Evolutionary conservation across 176 grass and related monocot species (phyloP).

Genomic region (Bolboschoenus planiculmis): DNA sequence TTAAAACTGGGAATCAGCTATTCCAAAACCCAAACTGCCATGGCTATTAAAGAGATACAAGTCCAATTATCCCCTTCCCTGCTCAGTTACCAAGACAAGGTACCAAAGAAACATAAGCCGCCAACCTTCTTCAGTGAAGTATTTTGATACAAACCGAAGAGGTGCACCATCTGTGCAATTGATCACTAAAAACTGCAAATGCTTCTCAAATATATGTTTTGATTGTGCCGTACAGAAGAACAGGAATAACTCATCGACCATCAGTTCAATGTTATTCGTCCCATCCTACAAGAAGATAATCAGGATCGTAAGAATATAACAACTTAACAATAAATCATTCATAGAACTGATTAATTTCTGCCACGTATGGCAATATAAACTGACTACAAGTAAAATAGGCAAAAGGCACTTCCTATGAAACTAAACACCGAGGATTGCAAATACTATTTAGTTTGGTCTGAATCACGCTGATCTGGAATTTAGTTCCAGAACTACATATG

Average conservation of each 20-base stretch:
- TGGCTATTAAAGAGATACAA: not conserved
- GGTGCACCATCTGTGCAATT: conserved; percentile 50
- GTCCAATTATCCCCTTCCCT: not conserved
- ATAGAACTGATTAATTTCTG: not conserved
- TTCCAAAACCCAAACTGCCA: not conserved
- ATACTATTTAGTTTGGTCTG: not conserved
- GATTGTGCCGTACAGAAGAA: conserved; percentile 59
- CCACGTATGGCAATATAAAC: not conserved
- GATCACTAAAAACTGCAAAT: conserved; percentile 61
- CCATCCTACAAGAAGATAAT: conserved; percentile 41
- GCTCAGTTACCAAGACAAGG: conserved; percentile 14
- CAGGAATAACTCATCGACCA: conserved; percentile 57
- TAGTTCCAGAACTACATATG: not conserved
- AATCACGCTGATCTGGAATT: not conserved
- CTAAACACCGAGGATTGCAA: not conserved
- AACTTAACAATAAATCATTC: not conserved
- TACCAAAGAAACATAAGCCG: conserved; percentile 21
- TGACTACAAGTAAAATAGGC: not conserved
- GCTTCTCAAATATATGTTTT: conserved; percentile 55
- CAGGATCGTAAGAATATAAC: conserved; percentile 14
- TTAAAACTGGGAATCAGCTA: not conserved
- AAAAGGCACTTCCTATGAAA: not conserved
- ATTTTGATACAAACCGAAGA: conserved; percentile 84
- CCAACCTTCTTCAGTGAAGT: conserved; percentile 78
- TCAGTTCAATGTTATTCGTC: conserved; percentile 16